Evolutionary conservation across 2,329 filamentous ascomycete genomes (phyloP).

Genomic region (Parastagonospora avenae): DNA sequence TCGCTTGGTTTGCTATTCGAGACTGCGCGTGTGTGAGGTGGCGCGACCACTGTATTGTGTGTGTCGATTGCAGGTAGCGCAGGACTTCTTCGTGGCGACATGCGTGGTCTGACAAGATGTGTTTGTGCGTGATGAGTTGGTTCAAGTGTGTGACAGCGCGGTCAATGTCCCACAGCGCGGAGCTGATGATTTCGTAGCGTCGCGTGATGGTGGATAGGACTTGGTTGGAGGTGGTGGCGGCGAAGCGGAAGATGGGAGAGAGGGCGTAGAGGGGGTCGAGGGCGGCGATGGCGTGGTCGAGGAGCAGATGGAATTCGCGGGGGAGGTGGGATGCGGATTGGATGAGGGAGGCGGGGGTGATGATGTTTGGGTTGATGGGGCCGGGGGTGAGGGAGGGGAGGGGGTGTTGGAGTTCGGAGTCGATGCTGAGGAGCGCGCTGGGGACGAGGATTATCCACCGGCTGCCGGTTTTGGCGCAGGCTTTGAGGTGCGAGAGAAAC

Average conservation of each 20-base stretch:
- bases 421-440: background rate
- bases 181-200: slow-evolving; percentile 6
- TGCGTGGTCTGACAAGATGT: slow-evolving; percentile 6
- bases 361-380: background rate
- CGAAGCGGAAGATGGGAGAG: slow-evolving; percentile 3
- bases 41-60: background rate
- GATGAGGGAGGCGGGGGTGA: background rate
- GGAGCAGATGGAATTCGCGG: slow-evolving; percentile 1
- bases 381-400: background rate
- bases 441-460: slow-evolving; percentile 1
- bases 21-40: background rate
- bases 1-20: background rate
- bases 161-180: slow-evolving; percentile 3
- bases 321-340: slow-evolving; percentile 4
- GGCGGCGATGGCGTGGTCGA: slow-evolving; percentile 5
- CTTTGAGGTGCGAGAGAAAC: slow-evolving; percentile 4
- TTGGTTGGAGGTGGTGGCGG: slow-evolving; percentile 1
- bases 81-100: slow-evolving; percentile 6
- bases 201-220: background rate
- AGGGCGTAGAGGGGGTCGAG: slow-evolving; percentile 8
- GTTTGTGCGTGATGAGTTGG: slow-evolving; percentile 8
- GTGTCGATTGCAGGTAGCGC: background rate
- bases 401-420: background rate
- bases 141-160: slow-evolving; percentile 1
- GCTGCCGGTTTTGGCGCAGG: background rate